phyloP scores from a whole-genome alignment of 106 monocot genomes.

The Agapanthus africanus region DNA sequence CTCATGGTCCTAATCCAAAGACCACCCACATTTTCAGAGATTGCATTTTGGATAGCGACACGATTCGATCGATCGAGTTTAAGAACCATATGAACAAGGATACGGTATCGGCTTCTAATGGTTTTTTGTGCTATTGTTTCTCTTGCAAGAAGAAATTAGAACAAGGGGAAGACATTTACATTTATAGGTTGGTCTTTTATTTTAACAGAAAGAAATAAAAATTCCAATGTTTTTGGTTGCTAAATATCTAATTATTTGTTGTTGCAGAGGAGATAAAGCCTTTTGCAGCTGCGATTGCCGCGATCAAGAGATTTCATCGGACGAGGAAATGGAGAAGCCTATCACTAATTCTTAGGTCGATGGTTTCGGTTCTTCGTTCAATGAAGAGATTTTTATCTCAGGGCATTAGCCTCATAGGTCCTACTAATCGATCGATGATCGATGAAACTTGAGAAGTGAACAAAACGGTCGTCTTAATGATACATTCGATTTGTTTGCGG shows the following conservation, averaged over 20 bases:
- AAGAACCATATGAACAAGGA: constrained; percentile 16
- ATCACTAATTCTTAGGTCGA: constrained; percentile 1
- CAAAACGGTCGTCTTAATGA: constrained; percentile 21
- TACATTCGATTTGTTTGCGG: constrained; percentile 26
- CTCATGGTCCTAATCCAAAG: constrained; percentile 74
- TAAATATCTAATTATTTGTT: too few species aligned
- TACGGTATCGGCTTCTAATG: constrained; percentile 4
- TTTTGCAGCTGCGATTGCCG: constrained; percentile 69
- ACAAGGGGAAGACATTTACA: constrained; percentile 65
- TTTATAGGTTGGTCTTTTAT: constrained; percentile 57
- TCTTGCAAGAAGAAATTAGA: constrained; percentile 70
- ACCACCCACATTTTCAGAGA: constrained; percentile 83
- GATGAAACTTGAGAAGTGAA: constrained; percentile 5
- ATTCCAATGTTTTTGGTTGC: too few species aligned
- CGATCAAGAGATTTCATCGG: constrained; percentile 47
- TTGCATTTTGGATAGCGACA: constrained; percentile 37
- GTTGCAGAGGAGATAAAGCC: constrained; percentile 66
- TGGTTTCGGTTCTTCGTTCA: constrained; percentile 11
- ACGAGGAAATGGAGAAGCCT: constrained; percentile 39
- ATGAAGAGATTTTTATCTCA: constrained; percentile 33
- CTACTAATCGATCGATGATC: constrained; percentile 12
- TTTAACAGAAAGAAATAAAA: too few species aligned
- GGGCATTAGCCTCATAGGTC: too few species aligned
- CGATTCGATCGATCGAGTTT: constrained; percentile 18
- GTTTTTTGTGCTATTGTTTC: constrained; percentile 59